Evolutionary conservation across 2,329 filamentous ascomycete species (phyloP), one percentile per base, ranked within the genome.

Genomic region (Thermothelomyces thermophilus): DNA sequence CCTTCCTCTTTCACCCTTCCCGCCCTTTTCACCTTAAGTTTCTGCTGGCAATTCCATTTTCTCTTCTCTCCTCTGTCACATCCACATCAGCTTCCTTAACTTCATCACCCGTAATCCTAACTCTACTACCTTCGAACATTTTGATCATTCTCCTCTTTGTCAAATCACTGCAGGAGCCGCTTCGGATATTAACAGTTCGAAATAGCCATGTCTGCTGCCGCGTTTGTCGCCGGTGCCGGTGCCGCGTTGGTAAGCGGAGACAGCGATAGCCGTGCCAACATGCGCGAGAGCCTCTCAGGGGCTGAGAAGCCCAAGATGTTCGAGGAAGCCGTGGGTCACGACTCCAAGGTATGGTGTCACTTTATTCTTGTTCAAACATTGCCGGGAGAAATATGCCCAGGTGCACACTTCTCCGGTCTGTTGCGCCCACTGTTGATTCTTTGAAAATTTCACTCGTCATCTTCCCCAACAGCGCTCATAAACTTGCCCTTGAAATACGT

Each of bases 171-270:
- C 17, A 44, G 20, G 5, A 37, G 46, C 37, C 40, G 44, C 19
- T 52, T 20, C 50, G 31, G 33, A n/a, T 16, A 35, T 11, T 35
- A 35, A 5, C 13, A 31, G 9, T 10, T 31, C 43, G 26, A 45
- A 46, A 31, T 41, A 28, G 63, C 53, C 51, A 75, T 74, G 72
- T 71, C 71, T 60, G 61, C 63, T 52, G 61, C 58, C n/a, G 41
- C 50, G 20, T 50, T 40, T 9, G 31, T 48, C 20, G 13, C 35
- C 20, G 45, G 30, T 31, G n/a, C n/a, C 24, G 14, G 39, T 16
- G 53, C 48, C 2, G 60, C 60, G 35, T 66, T 68, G 22, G 68
- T 68, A 20, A 72, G 69, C 40, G 74, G 73, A 44, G 71, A 72
- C 16, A 63, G 60, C 44, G 60, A 68, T 47, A 68, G 67, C 52